Percentiles rank a stretch among this genome's conserved stretches.
Evolutionary conservation across 495 filamentous ascomycete genomes (phyloP).

Genomic region (Aeminium ludgeri): DNA sequence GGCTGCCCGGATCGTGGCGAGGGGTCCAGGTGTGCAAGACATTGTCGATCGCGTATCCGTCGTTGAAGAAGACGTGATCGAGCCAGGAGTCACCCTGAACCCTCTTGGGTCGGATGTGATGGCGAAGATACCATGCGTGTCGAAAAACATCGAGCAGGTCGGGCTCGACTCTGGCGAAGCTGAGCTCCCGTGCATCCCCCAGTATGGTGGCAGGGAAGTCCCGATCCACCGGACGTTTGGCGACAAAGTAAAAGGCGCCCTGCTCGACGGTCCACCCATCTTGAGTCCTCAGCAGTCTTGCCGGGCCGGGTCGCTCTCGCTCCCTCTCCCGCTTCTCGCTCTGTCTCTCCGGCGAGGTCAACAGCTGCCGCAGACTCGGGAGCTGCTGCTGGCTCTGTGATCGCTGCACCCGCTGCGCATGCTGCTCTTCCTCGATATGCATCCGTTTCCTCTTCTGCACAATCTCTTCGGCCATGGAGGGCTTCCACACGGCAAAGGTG

Average conservation of each 20-base stretch:
- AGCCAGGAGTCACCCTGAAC: neutral
- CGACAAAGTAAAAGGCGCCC: neutral
- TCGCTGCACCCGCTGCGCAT: too few relatives aligned
- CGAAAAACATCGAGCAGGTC: neutral
- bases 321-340: too few relatives aligned
- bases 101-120: neutral
- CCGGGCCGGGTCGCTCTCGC: too few relatives aligned
- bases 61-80: conserved; percentile 3
- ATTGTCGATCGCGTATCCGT: neutral
- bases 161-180: conserved; percentile 1
- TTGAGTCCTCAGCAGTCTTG: too few relatives aligned
- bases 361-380: too few relatives aligned
- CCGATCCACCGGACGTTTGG: neutral
- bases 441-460: too few relatives aligned
- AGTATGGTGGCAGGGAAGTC: neutral
- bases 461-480: too few relatives aligned
- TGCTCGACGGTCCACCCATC: too few relatives aligned
- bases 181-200: neutral
- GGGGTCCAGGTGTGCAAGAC: neutral
- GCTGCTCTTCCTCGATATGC: too few relatives aligned
- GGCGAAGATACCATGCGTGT: conserved; percentile 1
- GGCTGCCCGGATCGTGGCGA: neutral
- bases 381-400: too few relatives aligned
- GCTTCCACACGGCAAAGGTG: too few relatives aligned
- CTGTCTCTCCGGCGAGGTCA: too few relatives aligned